phyloP scores from a whole-genome alignment of 805 yeast genomes.

The Brettanomyces naardenensis region DNA sequence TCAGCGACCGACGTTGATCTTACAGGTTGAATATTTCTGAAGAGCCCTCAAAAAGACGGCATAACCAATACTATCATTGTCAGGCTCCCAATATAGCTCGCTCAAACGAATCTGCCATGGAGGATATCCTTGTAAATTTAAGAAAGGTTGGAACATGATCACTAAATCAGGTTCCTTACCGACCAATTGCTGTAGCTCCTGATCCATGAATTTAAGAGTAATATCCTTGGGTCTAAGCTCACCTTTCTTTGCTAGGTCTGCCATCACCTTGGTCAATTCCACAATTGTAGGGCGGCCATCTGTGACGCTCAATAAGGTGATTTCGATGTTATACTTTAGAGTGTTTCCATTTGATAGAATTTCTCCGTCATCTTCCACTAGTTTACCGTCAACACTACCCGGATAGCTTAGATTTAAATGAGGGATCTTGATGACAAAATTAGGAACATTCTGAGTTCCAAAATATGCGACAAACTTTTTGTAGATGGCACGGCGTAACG shows the following conservation, averaged over 20 bases:
- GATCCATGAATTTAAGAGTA: conserved; percentile 67
- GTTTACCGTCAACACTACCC: conserved; percentile 29
- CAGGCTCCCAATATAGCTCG: conserved; percentile 88
- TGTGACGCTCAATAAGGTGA: conserved; percentile 58
- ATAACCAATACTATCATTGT: conserved; percentile 71
- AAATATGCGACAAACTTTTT: conserved; percentile 62
- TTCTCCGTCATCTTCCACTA: conserved; percentile 17
- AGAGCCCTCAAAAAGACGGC: conserved; percentile 77
- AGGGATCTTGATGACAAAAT: conserved; percentile 55
- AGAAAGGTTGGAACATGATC: conserved; percentile 73
- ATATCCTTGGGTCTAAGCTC: conserved; percentile 61
- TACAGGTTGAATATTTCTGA: conserved; percentile 68
- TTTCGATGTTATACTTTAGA: conserved; percentile 41
- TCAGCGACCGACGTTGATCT: conserved; percentile 82
- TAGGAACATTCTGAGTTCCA: conserved; percentile 64
- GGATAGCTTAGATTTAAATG: conserved; percentile 47
- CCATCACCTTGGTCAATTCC: conserved; percentile 78
- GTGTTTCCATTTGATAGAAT: background rate
- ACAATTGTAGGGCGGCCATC: conserved; percentile 92
- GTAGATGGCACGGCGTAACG: conserved; percentile 47
- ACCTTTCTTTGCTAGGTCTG: conserved; percentile 57
- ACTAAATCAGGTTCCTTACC: conserved; percentile 92
- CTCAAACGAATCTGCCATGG: conserved; percentile 95
- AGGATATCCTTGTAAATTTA: conserved; percentile 90
- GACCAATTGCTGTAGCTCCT: conserved; percentile 63